Percentiles rank a stretch among this genome's conserved stretches.
phyloP scores from a whole-genome alignment of 1,139 yeast species.

The Geotrichum reessii region DNA sequence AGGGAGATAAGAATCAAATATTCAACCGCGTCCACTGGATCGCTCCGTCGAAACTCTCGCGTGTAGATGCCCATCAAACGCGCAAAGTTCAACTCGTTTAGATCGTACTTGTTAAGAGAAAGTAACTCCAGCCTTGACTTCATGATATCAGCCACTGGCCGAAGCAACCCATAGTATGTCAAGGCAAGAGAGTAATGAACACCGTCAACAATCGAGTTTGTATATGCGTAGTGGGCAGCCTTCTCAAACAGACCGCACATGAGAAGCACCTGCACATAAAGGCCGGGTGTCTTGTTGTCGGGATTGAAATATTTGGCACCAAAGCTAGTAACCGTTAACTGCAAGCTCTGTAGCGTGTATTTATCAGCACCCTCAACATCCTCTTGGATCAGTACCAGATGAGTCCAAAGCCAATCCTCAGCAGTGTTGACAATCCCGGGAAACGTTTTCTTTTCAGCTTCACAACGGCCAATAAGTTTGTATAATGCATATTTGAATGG shows the following conservation, averaged over 20 bases:
- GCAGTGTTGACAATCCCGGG: slow-evolving; percentile 73
- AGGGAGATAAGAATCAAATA: slow-evolving; percentile 71
- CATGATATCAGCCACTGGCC: slow-evolving; percentile 38
- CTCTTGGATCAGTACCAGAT: slow-evolving; percentile 68
- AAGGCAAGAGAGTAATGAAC: slow-evolving; percentile 88
- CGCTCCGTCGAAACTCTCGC: slow-evolving; percentile 73
- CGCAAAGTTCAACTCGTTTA: slow-evolving; percentile 35
- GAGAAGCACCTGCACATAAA: slow-evolving; percentile 70
- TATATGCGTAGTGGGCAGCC: slow-evolving; percentile 68
- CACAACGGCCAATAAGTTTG: slow-evolving; percentile 90
- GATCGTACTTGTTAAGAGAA: slow-evolving; percentile 23
- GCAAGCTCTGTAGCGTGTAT: slow-evolving; percentile 70
- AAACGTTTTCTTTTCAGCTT: slow-evolving; percentile 65
- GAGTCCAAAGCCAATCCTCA: slow-evolving; percentile 98
- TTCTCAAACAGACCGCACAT: slow-evolving; percentile 76
- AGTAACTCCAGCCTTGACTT: slow-evolving; percentile 28
- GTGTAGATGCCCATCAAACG: slow-evolving; percentile 48
- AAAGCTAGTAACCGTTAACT: slow-evolving; percentile 55
- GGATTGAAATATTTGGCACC: slow-evolving; percentile 69
- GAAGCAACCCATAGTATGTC: slow-evolving; percentile 66
- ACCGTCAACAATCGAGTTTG: slow-evolving; percentile 72
- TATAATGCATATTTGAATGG: slow-evolving; percentile 88
- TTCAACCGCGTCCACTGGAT: slow-evolving; percentile 87
- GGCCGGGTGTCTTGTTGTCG: slow-evolving; percentile 55
- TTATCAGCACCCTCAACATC: slow-evolving; percentile 56